Base-by-base conservation (phyloP, 129 eudicot species). In the Deinandra increscens region DNA sequence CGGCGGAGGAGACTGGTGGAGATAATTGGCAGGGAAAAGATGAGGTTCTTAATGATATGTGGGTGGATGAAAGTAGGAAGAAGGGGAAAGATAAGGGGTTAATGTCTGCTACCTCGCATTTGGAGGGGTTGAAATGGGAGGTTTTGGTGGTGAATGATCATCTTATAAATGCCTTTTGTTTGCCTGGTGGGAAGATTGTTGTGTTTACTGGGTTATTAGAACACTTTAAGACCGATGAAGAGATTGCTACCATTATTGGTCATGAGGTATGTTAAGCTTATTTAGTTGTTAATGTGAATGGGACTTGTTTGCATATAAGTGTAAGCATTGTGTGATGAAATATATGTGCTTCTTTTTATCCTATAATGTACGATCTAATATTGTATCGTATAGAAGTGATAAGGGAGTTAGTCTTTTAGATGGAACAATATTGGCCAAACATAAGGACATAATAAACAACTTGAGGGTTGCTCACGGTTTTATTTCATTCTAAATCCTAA, bases 101-200 rank as follows among this genome's bases (percentile, higher is more conserved):
- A 6, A 26, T 66, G 58, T 73, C 97, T 14, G 78, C 82, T 7
- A 84, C 83, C 1, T 34, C 42, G 9, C 98, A 92, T 81, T 79
- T 92, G 76, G 95, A 88, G 45, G 95, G 89, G 22, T 56, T 89
- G 68, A 86, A 86, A 9, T 92, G 98, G 98, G 98, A 92, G 44
- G 85, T 92, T 65, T 50, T 92, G 72, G 95, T 92, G 64, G 96
- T 92, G 72, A 66, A 89, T 64, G 95, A 86, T 58, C 95, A 87
- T 33, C 71, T 84, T 38, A 88, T 83, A 4, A 92, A 86, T 78
- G 98, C 98, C 0, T 89, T 92, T 70, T 92, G 98, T 71, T 73
- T 92, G 81, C 95, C 96, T 37, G 98, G 96, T 48, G 98, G 98
- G 49, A 92, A 92, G 89, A 92, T 92, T 78, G 98, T 92, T 49